Base-by-base conservation (phyloP, 106 monocot genomes). In the Chionographis japonica region DNA sequence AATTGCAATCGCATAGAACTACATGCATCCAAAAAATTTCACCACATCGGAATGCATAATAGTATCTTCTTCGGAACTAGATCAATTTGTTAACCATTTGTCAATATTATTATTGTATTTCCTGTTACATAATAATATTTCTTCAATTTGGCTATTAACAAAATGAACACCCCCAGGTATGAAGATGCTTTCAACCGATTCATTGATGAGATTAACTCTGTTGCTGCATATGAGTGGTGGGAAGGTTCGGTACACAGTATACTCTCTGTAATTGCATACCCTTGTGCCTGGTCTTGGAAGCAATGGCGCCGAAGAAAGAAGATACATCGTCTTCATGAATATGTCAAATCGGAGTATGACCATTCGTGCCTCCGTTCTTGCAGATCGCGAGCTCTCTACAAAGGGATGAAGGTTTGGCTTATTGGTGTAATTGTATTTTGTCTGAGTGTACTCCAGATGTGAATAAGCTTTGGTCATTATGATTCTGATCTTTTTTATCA, bases 221-320 rank as follows among this genome's bases (percentile, higher is more conserved):
- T 94, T 74, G 80, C 94, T 77, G 90, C 94, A 56, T 94, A 94
- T 68, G 91, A 94, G 71, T 94, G 94, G 94, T 94, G 94, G 94
- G 90, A 94, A 88, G 94, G 94, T 35, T 94, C 94, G 17, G 72
- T 94, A 16, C 85, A 91, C 62, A 88, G 82, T 68, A 94, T 94
- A 61, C 78, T 94, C 53, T 76, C 79, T 38, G 72, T 94, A 40
- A 69, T 91, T 72, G 90, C 91, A 52, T 91, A 86, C 56, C 94
- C 94, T 64, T 91, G 90, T 75, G 82, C 94, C 7, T 94, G 94
- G 94, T 94, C 94, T 71, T 94, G 94, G 94, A 94, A 91, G 60
- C 94, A 94, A 78, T 94, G 91, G 94, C 83, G 91, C 12, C 65
- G 83, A 63, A 88, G 85, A 81, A 91, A 81, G 51, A 94, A 94